Evolutionary conservation across 257 asterid species (phyloP).

Genomic region (Leonotis leonurus): DNA sequence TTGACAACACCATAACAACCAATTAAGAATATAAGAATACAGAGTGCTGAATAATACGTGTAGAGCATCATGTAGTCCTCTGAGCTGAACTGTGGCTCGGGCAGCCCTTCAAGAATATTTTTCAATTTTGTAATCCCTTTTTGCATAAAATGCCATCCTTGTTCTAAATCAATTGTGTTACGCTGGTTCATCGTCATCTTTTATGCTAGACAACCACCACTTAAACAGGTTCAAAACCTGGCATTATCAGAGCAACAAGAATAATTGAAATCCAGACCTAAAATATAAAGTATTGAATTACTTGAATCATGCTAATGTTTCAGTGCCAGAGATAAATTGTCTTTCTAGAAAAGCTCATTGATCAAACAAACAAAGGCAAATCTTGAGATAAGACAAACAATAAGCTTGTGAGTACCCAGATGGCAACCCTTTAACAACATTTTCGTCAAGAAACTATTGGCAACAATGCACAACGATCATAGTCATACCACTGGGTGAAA

Average conservation of each 20-base stretch:
- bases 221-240: slow-evolving; percentile 20
- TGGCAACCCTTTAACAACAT: not conserved
- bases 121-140: slow-evolving; percentile 80
- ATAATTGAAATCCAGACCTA: not conserved
- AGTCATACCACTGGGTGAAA: not conserved
- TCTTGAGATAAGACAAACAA: not conserved
- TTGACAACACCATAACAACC: slow-evolving; percentile 3
- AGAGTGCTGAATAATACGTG: slow-evolving; percentile 49
- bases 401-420: not conserved
- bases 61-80: slow-evolving; percentile 94
- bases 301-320: not conserved
- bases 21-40: not conserved
- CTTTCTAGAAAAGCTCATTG: not conserved
- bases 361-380: not conserved
- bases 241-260: not conserved
- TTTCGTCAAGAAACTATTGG: not conserved
- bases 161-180: slow-evolving; percentile 68
- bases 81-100: slow-evolving; percentile 84
- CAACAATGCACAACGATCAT: too few relatives aligned
- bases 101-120: slow-evolving; percentile 78
- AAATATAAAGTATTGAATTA: too few relatives aligned
- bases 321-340: not conserved
- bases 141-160: slow-evolving; percentile 95
- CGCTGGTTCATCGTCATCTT: slow-evolving; percentile 71
- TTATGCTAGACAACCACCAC: slow-evolving; percentile 8